Percentiles rank a stretch among this genome's conserved stretches.
phyloP scores from a whole-genome alignment of 768 basidiomycete species.

The Naganishia randhawae region DNA sequence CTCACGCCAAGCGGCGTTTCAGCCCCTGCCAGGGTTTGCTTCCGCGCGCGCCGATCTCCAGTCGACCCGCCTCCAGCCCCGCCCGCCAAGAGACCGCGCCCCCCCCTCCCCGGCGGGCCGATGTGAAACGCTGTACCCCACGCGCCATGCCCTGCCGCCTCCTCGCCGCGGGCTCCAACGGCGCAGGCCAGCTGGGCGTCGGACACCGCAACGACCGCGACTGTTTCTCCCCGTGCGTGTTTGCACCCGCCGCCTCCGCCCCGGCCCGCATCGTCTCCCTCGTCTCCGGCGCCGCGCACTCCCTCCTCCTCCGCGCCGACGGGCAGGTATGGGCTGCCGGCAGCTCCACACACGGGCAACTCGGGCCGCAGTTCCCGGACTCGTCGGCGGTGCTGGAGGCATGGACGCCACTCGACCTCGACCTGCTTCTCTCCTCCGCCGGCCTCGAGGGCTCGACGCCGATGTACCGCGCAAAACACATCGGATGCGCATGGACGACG shows the following conservation, averaged over 20 bases:
- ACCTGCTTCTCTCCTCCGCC: background rate
- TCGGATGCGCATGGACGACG: conserved; percentile 80
- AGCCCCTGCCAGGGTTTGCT: no score
- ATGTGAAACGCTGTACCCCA: background rate
- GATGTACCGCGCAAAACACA: conserved; percentile 55
- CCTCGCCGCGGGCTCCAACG: conserved; percentile 43
- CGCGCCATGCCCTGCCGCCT: conserved; percentile 13
- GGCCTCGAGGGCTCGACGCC: background rate
- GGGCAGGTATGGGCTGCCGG: conserved; percentile 67
- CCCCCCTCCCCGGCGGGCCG: background rate
- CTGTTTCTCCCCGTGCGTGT: conserved; percentile 27
- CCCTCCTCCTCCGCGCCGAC: conserved; percentile 59
- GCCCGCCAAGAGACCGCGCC: no score
- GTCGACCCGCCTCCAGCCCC: no score
- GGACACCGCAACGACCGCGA: conserved; percentile 39
- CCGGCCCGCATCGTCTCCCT: conserved; percentile 54
- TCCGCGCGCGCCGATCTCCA: no score
- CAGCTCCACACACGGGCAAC: conserved; percentile 67
- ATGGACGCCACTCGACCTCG: conserved; percentile 29
- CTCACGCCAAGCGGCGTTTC: background rate
- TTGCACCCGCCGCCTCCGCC: conserved; percentile 29
- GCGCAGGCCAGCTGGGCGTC: conserved; percentile 40
- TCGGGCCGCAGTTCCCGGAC: conserved; percentile 56
- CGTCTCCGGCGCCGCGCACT: conserved; percentile 74
- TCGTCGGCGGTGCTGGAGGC: background rate